These are phyloP conservation scores for Trichoderma parareesei DNA, from an alignment of 495 filamentous ascomycete genomes.

Conservation along the genomic window DNA sequence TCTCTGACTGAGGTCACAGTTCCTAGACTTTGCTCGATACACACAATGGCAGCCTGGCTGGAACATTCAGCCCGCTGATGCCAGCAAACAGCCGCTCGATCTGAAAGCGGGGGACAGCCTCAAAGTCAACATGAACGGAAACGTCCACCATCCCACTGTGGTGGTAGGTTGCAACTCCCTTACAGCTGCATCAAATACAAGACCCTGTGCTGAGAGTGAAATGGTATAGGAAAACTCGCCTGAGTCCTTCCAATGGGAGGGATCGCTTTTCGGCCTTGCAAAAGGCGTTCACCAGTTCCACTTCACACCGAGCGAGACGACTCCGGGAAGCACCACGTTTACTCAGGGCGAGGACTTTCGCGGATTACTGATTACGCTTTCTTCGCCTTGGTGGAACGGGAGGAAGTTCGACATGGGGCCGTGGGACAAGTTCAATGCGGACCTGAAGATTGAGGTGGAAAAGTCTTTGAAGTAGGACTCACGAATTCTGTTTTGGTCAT, in stretches of 20 bases:
- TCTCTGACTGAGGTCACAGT: background rate
- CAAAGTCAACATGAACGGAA: constrained; percentile 6
- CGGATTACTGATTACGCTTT: background rate
- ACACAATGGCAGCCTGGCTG: constrained; percentile 3
- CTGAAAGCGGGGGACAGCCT: background rate
- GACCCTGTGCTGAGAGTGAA: background rate
- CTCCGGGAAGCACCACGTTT: constrained; percentile 1
- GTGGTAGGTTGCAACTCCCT: background rate
- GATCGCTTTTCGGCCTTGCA: background rate
- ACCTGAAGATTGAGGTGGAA: background rate
- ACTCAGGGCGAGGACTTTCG: constrained; percentile 1
- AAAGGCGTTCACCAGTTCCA: constrained; percentile 5
- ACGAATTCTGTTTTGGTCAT: background rate
- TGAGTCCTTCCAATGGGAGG: background rate
- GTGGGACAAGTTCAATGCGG: background rate
- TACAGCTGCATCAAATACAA: background rate
- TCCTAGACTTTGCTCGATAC: constrained; percentile 1
- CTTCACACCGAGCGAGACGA: background rate
- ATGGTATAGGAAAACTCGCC: background rate
- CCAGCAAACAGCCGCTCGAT: background rate
- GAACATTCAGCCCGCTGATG: background rate
- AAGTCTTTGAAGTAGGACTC: background rate
- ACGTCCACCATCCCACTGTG: background rate
- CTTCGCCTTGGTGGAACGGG: background rate
- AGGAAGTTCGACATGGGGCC: background rate